Conservation (phyloP, 1,139 yeast genomes). For the Zygoascus hellenicus region DNA sequence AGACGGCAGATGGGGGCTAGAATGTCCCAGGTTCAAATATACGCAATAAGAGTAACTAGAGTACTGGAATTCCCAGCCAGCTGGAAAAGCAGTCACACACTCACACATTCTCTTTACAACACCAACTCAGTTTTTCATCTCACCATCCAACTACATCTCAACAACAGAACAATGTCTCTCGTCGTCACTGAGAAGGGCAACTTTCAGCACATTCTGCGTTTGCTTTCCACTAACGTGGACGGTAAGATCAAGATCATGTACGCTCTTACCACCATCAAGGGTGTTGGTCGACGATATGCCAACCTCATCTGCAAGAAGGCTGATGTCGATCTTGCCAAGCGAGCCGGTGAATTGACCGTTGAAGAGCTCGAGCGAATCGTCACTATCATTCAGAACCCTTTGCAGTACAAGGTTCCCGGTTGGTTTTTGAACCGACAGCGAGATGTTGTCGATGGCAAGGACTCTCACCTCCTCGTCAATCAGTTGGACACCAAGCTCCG, state of each 20-base stretch:
- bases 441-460: constrained; percentile 98
- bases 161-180: constrained; percentile 63
- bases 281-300: constrained; percentile 99
- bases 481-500: constrained; percentile 98
- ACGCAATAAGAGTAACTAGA: neutral
- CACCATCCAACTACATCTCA: constrained; percentile 11
- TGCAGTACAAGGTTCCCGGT: constrained; percentile 98
- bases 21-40: too few relatives aligned
- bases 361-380: constrained; percentile 99
- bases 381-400: constrained; percentile 99
- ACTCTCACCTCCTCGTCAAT: constrained; percentile 98
- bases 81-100: constrained; percentile 2
- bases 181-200: constrained; percentile 99
- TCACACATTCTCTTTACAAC: constrained; percentile 3
- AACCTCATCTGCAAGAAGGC: constrained; percentile 99
- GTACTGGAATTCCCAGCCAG: neutral
- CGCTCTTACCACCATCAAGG: constrained; percentile 99
- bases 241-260: constrained; percentile 99
- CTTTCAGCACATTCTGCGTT: constrained; percentile 99
- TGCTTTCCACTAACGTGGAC: constrained; percentile 99
- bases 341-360: constrained; percentile 99
- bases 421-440: constrained; percentile 99
- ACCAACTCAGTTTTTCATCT: constrained; percentile 11
- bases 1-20: too few relatives aligned
- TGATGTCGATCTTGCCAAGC: constrained; percentile 95